These are phyloP conservation scores for Rhodotorula toruloides DNA, from an alignment of 768 basidiomycete genomes.

Conservation along the genomic window DNA sequence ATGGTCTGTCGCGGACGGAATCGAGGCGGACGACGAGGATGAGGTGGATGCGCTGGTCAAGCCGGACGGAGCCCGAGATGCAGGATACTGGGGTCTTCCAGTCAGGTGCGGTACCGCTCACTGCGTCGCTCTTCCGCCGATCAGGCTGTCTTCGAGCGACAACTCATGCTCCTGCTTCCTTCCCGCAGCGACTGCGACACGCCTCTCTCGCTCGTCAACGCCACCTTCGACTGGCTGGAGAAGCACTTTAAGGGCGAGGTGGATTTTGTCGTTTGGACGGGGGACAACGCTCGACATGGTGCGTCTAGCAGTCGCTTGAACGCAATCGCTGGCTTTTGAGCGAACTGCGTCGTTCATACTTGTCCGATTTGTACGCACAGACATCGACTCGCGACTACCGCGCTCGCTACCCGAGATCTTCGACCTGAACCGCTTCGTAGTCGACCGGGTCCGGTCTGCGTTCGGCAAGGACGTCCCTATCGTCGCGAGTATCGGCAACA, in stretches of 20 bases:
- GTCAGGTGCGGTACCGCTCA: constrained; percentile 55
- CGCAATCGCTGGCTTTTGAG: not conserved
- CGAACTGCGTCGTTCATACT: no score
- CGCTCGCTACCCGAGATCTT: constrained; percentile 76
- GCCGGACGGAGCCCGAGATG: constrained; percentile 39
- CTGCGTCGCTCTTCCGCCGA: not conserved
- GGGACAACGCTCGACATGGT: constrained; percentile 47
- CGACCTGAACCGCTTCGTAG: constrained; percentile 62
- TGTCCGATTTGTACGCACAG: constrained; percentile 56
- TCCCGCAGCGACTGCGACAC: constrained; percentile 71
- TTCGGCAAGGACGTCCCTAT: constrained; percentile 68
- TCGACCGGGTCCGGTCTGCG: constrained; percentile 64
- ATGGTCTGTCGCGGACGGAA: constrained; percentile 43
- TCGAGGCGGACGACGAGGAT: not conserved
- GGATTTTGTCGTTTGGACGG: constrained; percentile 81
- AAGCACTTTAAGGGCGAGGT: constrained; percentile 74
- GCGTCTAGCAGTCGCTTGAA: not conserved
- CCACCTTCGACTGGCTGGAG: constrained; percentile 72
- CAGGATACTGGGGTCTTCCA: constrained; percentile 64
- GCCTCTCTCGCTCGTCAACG: constrained; percentile 69
- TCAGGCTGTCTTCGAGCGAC: not conserved
- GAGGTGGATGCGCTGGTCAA: not conserved
- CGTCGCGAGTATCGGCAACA: constrained; percentile 63
- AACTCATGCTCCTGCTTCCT: no score
- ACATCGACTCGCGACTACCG: constrained; percentile 74